Evolutionary conservation across 2,329 filamentous ascomycete genomes (phyloP).

Genomic region (Rhinocladiella mackenziei): DNA sequence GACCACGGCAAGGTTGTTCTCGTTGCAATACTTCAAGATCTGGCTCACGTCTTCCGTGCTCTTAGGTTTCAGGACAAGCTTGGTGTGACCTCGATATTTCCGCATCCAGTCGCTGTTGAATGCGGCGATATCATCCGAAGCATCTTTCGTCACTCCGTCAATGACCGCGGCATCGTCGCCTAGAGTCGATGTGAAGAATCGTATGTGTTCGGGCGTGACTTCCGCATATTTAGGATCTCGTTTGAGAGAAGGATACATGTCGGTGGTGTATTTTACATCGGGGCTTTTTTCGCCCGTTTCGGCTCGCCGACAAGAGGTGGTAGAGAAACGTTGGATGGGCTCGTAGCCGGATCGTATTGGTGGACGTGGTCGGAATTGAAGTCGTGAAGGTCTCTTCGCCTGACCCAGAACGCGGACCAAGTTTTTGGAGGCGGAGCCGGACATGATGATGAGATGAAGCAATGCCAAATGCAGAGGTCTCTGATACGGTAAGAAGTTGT

Average conservation of each 20-base stretch:
- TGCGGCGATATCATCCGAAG: slow-evolving; percentile 74
- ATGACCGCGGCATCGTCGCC: slow-evolving; percentile 75
- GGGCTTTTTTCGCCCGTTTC: slow-evolving; percentile 22
- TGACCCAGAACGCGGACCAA: slow-evolving; percentile 16
- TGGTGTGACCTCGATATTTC: slow-evolving; percentile 89
- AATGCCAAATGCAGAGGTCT: too few species aligned
- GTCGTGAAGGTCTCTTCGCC: slow-evolving; percentile 14
- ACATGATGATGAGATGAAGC: slow-evolving; percentile 12
- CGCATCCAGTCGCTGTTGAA: slow-evolving; percentile 99
- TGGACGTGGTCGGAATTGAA: slow-evolving; percentile 9
- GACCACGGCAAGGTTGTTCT: slow-evolving; percentile 85
- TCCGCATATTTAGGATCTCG: slow-evolving; percentile 67
- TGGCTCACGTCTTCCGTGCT: slow-evolving; percentile 85
- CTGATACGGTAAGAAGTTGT: too few species aligned
- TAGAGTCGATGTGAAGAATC: slow-evolving; percentile 75
- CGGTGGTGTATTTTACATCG: slow-evolving; percentile 69
- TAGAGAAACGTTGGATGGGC: slow-evolving; percentile 18
- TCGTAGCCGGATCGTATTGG: slow-evolving; percentile 6
- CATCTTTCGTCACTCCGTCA: slow-evolving; percentile 73
- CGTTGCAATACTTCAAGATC: slow-evolving; percentile 91
- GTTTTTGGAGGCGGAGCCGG: slow-evolving; percentile 14
- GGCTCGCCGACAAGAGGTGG: slow-evolving; percentile 15
- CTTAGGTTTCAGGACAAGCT: slow-evolving; percentile 79
- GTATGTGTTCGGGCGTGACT: slow-evolving; percentile 74
- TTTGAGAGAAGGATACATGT: slow-evolving; percentile 74